phyloP scores from a whole-genome alignment of 2,329 filamentous ascomycete genomes.

The Alternaria panax region DNA sequence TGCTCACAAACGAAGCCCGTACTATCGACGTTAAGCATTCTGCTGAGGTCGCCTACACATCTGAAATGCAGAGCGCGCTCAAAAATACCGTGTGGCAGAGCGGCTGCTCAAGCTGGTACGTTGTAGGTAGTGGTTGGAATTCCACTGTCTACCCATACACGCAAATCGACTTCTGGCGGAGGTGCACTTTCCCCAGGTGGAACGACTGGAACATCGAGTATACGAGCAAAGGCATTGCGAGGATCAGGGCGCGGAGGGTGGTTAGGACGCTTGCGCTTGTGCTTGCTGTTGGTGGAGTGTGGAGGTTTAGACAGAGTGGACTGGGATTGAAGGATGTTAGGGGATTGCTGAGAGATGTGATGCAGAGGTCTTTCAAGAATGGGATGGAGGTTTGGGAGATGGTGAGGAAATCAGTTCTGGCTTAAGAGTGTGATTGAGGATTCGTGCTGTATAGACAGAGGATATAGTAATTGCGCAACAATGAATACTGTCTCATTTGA shows the following conservation, averaged over 20 bases:
- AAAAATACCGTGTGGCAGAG: conserved; percentile 62
- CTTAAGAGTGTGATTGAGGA: neutral
- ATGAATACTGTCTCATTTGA: neutral
- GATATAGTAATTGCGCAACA: neutral
- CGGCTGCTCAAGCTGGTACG: conserved; percentile 69
- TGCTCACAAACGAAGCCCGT: conserved; percentile 89
- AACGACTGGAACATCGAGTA: conserved; percentile 62
- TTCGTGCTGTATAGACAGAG: neutral
- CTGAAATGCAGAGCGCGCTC: conserved; percentile 51
- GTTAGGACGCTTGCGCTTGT: conserved; percentile 27
- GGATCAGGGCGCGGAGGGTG: conserved; percentile 31
- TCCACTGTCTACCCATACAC: conserved; percentile 70
- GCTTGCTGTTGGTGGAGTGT: conserved; percentile 32
- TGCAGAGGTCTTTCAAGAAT: conserved; percentile 20
- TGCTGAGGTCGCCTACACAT: conserved; percentile 68
- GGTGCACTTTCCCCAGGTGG: conserved; percentile 63
- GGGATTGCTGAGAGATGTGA: conserved; percentile 10
- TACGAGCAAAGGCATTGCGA: conserved; percentile 56
- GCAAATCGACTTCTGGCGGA: conserved; percentile 60
- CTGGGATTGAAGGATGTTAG: conserved; percentile 32
- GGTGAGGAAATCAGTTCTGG: conserved; percentile 7
- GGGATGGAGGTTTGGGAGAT: conserved; percentile 9
- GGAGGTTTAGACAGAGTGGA: conserved; percentile 36
- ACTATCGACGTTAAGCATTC: conserved; percentile 86
- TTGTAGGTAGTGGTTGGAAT: conserved; percentile 78